These are phyloP conservation scores for Penicillium coprophilum DNA, from an alignment of 495 filamentous ascomycete species.

Conservation along the genomic window DNA sequence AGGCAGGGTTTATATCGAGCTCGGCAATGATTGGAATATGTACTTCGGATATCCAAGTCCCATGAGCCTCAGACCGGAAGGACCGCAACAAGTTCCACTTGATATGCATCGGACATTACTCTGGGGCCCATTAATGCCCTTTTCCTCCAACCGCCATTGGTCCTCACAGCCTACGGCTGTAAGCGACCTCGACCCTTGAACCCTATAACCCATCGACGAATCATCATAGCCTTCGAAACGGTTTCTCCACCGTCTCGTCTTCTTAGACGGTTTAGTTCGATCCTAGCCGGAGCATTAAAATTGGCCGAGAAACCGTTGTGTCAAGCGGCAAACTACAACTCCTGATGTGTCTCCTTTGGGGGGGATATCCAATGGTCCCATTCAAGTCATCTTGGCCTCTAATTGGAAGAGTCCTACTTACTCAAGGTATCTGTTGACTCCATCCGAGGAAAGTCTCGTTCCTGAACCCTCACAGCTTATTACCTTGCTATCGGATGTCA, in stretches of 20 bases:
- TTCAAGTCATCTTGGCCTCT: not conserved
- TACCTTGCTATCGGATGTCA: constrained; percentile 15
- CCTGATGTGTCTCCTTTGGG: too few relatives aligned
- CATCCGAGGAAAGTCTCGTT: constrained; percentile 19
- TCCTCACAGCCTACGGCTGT: constrained; percentile 15
- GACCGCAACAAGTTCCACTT: constrained; percentile 20
- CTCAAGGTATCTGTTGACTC: too few relatives aligned
- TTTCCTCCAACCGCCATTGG: constrained; percentile 12
- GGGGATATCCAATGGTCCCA: not conserved
- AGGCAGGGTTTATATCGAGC: constrained; percentile 8
- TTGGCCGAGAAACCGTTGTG: constrained; percentile 40
- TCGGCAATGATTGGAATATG: constrained; percentile 12
- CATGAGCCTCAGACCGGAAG: constrained; percentile 25
- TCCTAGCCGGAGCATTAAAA: constrained; percentile 24
- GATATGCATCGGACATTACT: constrained; percentile 33
- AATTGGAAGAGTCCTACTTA: too few relatives aligned
- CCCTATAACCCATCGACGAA: constrained; percentile 21
- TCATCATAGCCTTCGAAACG: constrained; percentile 6
- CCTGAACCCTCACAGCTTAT: constrained; percentile 16
- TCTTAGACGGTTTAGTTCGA: constrained; percentile 25
- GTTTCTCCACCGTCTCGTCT: constrained; percentile 18
- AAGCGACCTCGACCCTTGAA: constrained; percentile 30
- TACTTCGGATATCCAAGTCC: constrained; percentile 4
- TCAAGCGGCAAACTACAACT: constrained; percentile 19
- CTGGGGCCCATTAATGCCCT: constrained; percentile 8